phyloP scores from a whole-genome alignment of 208 protist genomes.

The Trypanosomatidae sp. region DNA sequence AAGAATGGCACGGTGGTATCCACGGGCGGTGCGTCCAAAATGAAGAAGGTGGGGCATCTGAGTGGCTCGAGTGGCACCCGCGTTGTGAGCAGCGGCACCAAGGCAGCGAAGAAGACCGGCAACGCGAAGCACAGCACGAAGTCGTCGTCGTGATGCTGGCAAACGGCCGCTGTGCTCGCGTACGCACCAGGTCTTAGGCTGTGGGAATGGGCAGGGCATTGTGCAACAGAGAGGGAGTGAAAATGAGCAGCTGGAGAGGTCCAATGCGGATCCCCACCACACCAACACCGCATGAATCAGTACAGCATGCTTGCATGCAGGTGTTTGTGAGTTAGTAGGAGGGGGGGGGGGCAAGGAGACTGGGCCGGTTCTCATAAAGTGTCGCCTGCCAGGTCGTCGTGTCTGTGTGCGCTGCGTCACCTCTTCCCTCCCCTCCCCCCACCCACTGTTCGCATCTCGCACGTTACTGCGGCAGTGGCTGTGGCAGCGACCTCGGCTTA shows the following conservation, averaged over 20 bases:
- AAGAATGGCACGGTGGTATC: conserved; percentile 23
- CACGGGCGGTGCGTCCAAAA: conserved; percentile 31
- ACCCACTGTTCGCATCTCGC: background rate
- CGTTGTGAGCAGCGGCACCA: conserved; percentile 36
- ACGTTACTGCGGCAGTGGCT: background rate
- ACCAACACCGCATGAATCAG: background rate
- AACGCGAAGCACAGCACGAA: conserved; percentile 21
- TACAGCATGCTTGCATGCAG: background rate
- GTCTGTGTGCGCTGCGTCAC: background rate
- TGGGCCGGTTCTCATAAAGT: background rate
- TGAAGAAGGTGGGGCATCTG: conserved; percentile 39
- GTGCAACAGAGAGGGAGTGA: background rate
- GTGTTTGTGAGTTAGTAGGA: background rate
- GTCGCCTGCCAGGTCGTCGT: background rate
- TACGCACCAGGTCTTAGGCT: background rate
- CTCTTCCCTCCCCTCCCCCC: background rate
- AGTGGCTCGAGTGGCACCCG: conserved; percentile 26
- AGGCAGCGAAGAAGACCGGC: conserved; percentile 28
- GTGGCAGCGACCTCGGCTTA: background rate
- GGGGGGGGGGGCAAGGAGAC: background rate
- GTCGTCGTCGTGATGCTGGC: background rate
- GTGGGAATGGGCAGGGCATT: background rate
- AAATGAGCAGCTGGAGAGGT: background rate
- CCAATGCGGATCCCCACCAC: background rate
- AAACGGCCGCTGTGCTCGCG: background rate